Percentiles rank a stretch among this genome's conserved stretches.
phyloP scores from a whole-genome alignment of 176 grass and related monocot species.

The Themeda triandra region DNA sequence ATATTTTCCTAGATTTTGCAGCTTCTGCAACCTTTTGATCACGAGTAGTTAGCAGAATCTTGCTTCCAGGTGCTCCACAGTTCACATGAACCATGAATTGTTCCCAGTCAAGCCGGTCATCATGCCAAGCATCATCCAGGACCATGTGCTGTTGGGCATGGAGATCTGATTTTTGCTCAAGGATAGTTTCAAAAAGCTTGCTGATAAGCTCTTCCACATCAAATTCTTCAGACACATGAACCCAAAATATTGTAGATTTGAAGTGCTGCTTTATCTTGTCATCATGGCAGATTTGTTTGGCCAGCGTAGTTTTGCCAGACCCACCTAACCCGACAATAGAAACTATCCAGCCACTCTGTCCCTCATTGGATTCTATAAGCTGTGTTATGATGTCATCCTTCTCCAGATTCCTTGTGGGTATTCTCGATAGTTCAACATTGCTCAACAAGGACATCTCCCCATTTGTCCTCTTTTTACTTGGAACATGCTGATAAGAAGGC shows the following conservation, averaged over 20 bases:
- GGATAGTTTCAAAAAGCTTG: neutral
- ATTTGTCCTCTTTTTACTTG: neutral
- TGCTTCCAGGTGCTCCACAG: conserved; percentile 7
- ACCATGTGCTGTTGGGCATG: neutral
- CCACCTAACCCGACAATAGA: conserved; percentile 27
- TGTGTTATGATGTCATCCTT: neutral
- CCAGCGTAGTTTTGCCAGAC: conserved; percentile 31
- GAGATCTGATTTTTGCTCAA: neutral
- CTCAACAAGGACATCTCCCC: neutral
- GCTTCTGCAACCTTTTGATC: neutral
- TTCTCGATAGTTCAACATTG: neutral
- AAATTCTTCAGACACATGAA: conserved; percentile 24
- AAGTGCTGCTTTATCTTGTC: neutral
- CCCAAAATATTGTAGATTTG: neutral
- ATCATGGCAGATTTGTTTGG: conserved; percentile 6
- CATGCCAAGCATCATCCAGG: conserved; percentile 37
- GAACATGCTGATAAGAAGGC: neutral
- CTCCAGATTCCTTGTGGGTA: conserved; percentile 8
- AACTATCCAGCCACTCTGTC: neutral
- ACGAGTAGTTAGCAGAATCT: conserved; percentile 27
- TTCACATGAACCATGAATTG: neutral
- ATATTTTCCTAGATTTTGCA: neutral
- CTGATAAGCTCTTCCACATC: neutral
- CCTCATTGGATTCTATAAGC: neutral
- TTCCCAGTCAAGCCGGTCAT: neutral